These are phyloP conservation scores for Arachnopeziza araneosa DNA, from an alignment of 2,329 filamentous ascomycete genomes.

Conservation along the genomic window DNA sequence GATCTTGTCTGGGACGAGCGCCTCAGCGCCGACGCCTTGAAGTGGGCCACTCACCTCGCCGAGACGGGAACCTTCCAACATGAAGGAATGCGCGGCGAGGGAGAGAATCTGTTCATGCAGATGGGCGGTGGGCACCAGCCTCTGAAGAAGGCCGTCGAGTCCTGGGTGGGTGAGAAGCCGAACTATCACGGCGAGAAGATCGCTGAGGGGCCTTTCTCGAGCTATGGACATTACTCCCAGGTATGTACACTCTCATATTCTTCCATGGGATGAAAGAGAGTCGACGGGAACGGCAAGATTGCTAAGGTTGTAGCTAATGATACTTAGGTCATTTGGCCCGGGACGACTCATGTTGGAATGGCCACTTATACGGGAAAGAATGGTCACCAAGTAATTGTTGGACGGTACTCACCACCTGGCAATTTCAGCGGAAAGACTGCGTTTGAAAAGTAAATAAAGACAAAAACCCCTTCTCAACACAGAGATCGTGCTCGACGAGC, in stretches of 20 bases:
- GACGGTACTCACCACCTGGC: constrained; percentile 4
- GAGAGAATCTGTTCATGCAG: neutral
- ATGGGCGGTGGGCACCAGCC: neutral
- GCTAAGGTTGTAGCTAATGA: neutral
- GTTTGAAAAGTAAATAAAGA: neutral
- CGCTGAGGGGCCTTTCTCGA: neutral
- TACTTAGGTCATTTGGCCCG: constrained; percentile 2
- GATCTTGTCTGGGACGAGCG: neutral
- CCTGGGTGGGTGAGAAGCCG: neutral
- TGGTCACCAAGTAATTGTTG: constrained; percentile 5
- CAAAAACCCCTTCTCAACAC: neutral
- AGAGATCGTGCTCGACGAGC: neutral
- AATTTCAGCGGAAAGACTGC: constrained; percentile 2
- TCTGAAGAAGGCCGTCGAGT: neutral
- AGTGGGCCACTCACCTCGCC: neutral
- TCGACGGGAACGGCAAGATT: neutral
- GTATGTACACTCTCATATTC: neutral
- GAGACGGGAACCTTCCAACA: neutral
- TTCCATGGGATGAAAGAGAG: neutral
- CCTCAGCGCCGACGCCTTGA: neutral
- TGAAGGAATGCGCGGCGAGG: neutral
- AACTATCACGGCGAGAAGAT: neutral
- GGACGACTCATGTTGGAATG: constrained; percentile 1
- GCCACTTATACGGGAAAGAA: constrained; percentile 3
- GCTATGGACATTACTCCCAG: neutral